Evolutionary conservation across 2,329 filamentous ascomycete genomes (phyloP).

Genomic region (Aspergillus terreus): DNA sequence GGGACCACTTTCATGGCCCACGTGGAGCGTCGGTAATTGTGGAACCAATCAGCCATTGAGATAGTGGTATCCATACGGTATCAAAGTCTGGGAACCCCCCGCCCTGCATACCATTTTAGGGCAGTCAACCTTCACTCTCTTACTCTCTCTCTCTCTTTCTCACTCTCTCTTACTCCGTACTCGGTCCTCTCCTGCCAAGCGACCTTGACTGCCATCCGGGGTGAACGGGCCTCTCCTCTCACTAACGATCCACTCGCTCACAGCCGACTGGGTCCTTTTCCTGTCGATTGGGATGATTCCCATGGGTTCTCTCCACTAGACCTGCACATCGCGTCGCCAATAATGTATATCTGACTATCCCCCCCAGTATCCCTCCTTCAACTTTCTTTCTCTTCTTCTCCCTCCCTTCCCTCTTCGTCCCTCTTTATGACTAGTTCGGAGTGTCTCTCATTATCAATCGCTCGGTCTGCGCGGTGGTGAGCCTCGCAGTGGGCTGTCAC

Average conservation of each 20-base stretch:
- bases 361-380: constrained; percentile 8
- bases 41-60: not conserved
- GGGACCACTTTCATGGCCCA: not conserved
- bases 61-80: not conserved
- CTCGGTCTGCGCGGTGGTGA: constrained; percentile 16
- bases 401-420: constrained; percentile 4
- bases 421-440: not conserved
- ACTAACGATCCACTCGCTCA: constrained; percentile 1
- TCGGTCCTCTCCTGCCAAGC: constrained; percentile 3
- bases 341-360: constrained; percentile 20
- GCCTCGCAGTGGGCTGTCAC: constrained; percentile 18
- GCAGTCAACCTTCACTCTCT: constrained; percentile 4
- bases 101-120: not conserved
- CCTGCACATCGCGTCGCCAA: not conserved
- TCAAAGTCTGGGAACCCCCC: constrained; percentile 1
- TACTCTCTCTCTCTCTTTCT: constrained; percentile 2
- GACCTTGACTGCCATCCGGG: not conserved
- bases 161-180: not conserved
- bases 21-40: not conserved
- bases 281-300: constrained; percentile 3
- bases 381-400: constrained; percentile 8
- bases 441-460: constrained; percentile 6
- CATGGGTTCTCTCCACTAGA: not conserved
- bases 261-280: not conserved
- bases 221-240: constrained; percentile 17